phyloP scores from a whole-genome alignment of 169 alveolate species.

The Plasmodium reichenowi region DNA sequence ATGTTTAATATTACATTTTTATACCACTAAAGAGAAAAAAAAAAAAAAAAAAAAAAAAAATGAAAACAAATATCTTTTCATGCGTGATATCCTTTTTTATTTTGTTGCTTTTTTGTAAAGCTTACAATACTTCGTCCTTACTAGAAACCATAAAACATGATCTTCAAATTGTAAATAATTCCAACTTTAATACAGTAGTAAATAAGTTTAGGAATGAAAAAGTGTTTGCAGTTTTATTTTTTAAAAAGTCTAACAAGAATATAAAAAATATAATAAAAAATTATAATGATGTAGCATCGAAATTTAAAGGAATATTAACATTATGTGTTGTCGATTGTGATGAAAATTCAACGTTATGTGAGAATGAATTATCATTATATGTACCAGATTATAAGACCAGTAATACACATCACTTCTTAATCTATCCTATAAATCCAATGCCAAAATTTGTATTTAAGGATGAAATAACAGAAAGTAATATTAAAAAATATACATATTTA shows the following conservation, averaged over 20 bases:
- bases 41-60: slow-evolving; percentile 9
- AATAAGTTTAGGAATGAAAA: slow-evolving; percentile 82
- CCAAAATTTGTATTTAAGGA: slow-evolving; percentile 81
- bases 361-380: slow-evolving; percentile 73
- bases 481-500: slow-evolving; percentile 71
- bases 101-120: slow-evolving; percentile 13
- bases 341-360: slow-evolving; percentile 70
- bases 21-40: background rate
- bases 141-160: slow-evolving; percentile 86
- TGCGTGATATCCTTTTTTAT: background rate
- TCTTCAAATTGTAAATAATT: slow-evolving; percentile 83
- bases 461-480: slow-evolving; percentile 51
- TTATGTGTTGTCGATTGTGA: slow-evolving; percentile 83
- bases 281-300: slow-evolving; percentile 78
- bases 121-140: slow-evolving; percentile 35
- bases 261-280: slow-evolving; percentile 79
- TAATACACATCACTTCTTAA: slow-evolving; percentile 77
- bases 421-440: slow-evolving; percentile 84
- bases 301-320: slow-evolving; percentile 83
- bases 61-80: background rate
- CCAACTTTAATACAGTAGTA: slow-evolving; percentile 81
- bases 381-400: slow-evolving; percentile 75
- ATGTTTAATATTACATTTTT: too few species aligned
- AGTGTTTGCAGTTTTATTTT: slow-evolving; percentile 81
- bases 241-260: slow-evolving; percentile 78